Percentiles rank a stretch among this genome's conserved stretches.
Conservation (phyloP, 345 rosid species). For the Pseudoturritis turrita region DNA sequence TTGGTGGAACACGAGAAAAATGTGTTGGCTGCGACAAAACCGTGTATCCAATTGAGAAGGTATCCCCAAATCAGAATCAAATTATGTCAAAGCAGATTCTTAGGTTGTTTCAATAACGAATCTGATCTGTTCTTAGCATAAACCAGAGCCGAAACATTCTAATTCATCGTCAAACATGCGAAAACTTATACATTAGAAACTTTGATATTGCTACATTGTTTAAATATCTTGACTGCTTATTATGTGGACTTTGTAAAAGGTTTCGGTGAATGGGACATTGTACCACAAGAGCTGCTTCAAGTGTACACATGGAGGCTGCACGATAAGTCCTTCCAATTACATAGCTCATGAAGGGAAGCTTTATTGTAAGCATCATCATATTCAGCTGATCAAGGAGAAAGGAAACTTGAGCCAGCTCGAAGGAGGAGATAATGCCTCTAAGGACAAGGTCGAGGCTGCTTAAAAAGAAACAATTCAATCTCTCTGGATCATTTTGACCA, state of each 20-base stretch:
- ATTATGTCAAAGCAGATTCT: neutral
- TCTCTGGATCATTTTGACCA: constrained; percentile 8
- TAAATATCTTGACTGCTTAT: neutral
- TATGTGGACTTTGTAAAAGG: constrained; percentile 37
- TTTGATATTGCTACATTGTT: neutral
- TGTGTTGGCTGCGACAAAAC: constrained; percentile 84
- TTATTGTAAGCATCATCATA: constrained; percentile 96
- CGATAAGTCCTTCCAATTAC: constrained; percentile 90
- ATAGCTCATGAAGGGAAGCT: constrained; percentile 93
- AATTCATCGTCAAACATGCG: neutral
- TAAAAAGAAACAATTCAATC: neutral
- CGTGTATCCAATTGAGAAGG: constrained; percentile 94
- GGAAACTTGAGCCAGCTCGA: constrained; percentile 97
- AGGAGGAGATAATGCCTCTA: constrained; percentile 46
- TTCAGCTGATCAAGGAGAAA: constrained; percentile 88
- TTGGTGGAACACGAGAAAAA: constrained; percentile 91
- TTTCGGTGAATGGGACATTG: constrained; percentile 88
- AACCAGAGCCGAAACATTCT: neutral
- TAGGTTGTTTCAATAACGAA: neutral
- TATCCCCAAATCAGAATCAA: constrained; percentile 6
- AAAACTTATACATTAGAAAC: neutral
- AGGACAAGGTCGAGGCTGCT: constrained; percentile 36
- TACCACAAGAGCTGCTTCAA: constrained; percentile 99
- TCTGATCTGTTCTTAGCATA: neutral
- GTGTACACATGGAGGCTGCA: constrained; percentile 97